These are phyloP conservation scores for Metahyphopichia silvanorum DNA, from an alignment of 805 yeast genomes.

Conservation along the genomic window DNA sequence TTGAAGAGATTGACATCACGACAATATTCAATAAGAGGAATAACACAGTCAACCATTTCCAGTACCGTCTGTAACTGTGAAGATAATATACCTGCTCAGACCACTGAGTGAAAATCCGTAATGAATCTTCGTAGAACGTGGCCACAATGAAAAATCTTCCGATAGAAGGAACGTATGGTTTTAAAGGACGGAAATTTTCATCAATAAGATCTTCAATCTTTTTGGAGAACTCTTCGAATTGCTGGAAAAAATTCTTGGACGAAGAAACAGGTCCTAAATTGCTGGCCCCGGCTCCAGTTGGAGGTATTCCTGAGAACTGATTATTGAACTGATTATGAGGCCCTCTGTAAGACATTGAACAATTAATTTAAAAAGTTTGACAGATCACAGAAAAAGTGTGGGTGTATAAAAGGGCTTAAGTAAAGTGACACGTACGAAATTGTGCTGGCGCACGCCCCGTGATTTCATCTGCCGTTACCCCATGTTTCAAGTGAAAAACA, in stretches of 20 bases:
- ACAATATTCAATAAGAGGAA: slow-evolving; percentile 63
- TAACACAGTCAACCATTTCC: slow-evolving; percentile 71
- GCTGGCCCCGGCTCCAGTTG: slow-evolving; percentile 9
- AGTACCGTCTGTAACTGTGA: slow-evolving; percentile 73
- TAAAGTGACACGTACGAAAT: neutral
- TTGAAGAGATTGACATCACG: slow-evolving; percentile 71
- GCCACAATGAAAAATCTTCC: slow-evolving; percentile 91
- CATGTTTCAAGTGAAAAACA: no score
- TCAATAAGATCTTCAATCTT: slow-evolving; percentile 54
- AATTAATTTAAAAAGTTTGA: neutral
- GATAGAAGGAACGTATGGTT: slow-evolving; percentile 79
- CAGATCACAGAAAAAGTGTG: neutral
- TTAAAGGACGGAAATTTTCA: slow-evolving; percentile 48
- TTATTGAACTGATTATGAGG: slow-evolving; percentile 37
- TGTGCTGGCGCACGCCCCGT: neutral
- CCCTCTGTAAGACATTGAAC: slow-evolving; percentile 45
- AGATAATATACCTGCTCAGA: slow-evolving; percentile 83
- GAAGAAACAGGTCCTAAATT: slow-evolving; percentile 25
- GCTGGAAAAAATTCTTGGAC: slow-evolving; percentile 24
- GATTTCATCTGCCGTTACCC: no score
- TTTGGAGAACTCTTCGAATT: slow-evolving; percentile 51
- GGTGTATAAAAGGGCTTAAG: neutral
- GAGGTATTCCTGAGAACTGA: slow-evolving; percentile 20
- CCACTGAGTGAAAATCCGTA: slow-evolving; percentile 87
- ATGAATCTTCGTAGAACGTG: slow-evolving; percentile 86